Evolutionary conservation across 108 stramenopile species (phyloP), one percentile per base, ranked within the genome.

Genomic region (Cylindrotheca fusiformis): DNA sequence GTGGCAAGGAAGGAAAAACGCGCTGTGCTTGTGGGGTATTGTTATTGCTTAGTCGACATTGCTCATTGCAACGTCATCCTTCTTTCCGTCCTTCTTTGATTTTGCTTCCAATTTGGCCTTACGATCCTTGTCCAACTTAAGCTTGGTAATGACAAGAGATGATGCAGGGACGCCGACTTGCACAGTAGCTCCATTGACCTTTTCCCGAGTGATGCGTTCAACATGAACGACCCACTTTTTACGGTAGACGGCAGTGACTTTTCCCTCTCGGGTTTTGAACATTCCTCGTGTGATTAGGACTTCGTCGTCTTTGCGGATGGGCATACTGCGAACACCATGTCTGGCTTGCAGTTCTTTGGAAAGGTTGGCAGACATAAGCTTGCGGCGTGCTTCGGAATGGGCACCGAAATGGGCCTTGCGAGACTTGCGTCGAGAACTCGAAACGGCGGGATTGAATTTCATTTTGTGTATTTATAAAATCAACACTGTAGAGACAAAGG

Each of bases 401-500:
- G 98, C 88, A 32, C 83, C 67, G 79, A 99, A 99, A 81, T 99
- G 99, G 53, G 98, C 97, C 97, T 99, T 99, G 70, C 99, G 97
- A 69, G 65, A 71, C 95, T 99, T 99, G 48, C 99, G 85, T 55
- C 99, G 93, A 67, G 88, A 90, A 55, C 95, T 90, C 26, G 97
- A 79, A 29, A 96, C 96, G 33, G 85, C 63, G 25, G 84, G 52
- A 27, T 78, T 85, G 82, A 84, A 94, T 79, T 94, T 94, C 93
- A 94, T 94, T 56, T 72, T 92, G 56, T 26, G 18, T 0, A 6
- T n/a, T 10, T 22, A 55, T 29, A 41, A 41, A 41, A 14, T 41
- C 36, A 10, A 14, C 36, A 14, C 14, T 41, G 36, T 6, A 14
- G 14, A 41, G 36, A 41, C 14, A 41, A 41, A 41, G 14, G 14